Evolutionary conservation across 129 eudicot genomes (phyloP).

Genomic region (Artemisia annua): DNA sequence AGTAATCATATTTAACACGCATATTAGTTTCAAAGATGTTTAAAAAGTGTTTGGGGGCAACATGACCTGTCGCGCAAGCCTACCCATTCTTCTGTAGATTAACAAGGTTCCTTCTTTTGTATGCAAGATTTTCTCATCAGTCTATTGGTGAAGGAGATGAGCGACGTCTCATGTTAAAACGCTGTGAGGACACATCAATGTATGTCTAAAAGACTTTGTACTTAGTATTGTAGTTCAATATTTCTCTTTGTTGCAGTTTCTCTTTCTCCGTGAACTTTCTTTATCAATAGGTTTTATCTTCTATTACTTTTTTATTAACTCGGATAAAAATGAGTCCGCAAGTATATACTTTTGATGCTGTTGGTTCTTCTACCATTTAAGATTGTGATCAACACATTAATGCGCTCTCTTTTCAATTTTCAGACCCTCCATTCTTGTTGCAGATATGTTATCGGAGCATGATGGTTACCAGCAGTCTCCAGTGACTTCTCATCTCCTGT

Average conservation of each 20-base stretch:
- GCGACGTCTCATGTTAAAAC: conserved; percentile 78
- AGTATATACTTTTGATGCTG: not conserved
- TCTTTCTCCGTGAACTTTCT: not conserved
- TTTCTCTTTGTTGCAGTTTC: not conserved
- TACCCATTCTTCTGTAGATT: not conserved
- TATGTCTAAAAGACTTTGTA: conserved; percentile 37
- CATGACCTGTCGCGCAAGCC: no score
- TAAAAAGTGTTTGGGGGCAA: no score
- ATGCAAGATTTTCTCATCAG: conserved; percentile 80
- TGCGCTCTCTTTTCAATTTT: conserved; percentile 15
- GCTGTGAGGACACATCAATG: conserved; percentile 83
- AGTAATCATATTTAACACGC: no score
- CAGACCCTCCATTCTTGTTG: conserved; percentile 90
- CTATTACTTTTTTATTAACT: not conserved
- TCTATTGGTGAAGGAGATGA: conserved; percentile 95
- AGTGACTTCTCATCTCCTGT: conserved; percentile 40
- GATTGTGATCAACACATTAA: conserved; percentile 2
- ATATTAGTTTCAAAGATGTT: no score
- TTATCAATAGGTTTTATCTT: not conserved
- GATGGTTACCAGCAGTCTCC: conserved; percentile 59
- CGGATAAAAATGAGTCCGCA: not conserved
- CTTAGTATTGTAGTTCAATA: not conserved
- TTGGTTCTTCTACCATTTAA: not conserved
- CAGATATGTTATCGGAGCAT: conserved; percentile 74
- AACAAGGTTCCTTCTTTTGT: conserved; percentile 12